Conservation (phyloP, 2,329 filamentous ascomycete genomes). For the Sporothrix luriei region DNA sequence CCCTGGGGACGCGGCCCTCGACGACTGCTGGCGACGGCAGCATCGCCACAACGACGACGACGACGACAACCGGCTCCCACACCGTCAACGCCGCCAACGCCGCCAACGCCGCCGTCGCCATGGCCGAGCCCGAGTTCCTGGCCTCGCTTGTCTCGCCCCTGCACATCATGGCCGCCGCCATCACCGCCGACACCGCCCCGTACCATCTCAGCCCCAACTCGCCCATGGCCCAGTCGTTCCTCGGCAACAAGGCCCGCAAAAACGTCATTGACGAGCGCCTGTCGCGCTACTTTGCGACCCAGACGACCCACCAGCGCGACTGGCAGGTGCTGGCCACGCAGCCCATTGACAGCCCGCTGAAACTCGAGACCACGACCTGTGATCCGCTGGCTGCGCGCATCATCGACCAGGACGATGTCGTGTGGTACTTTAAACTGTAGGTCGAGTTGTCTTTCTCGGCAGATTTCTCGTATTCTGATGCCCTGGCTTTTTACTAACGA, state of each 20-base stretch:
- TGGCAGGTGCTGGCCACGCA: conserved; percentile 38
- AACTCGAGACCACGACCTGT: conserved; percentile 37
- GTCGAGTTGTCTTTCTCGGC: neutral
- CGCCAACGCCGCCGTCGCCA: conserved; percentile 20
- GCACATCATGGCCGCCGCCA: conserved; percentile 37
- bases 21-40: conserved; percentile 16
- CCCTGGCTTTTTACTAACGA: neutral
- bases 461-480: neutral
- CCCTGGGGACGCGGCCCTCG: neutral
- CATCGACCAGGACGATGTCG: conserved; percentile 37
- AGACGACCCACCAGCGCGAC: conserved; percentile 36
- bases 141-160: conserved; percentile 36
- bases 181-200: conserved; percentile 34
- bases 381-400: conserved; percentile 37
- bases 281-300: conserved; percentile 36
- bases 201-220: conserved; percentile 32
- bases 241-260: conserved; percentile 21
- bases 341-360: conserved; percentile 36
- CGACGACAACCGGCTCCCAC: conserved; percentile 2
- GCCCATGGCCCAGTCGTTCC: conserved; percentile 27
- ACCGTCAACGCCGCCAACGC: conserved; percentile 13
- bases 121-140: conserved; percentile 33
- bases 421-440: conserved; percentile 35
- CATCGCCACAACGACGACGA: neutral
- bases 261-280: conserved; percentile 35